Evolutionary conservation across 768 basidiomycete species (phyloP).

Genomic region (Naganishia vishniacii): DNA sequence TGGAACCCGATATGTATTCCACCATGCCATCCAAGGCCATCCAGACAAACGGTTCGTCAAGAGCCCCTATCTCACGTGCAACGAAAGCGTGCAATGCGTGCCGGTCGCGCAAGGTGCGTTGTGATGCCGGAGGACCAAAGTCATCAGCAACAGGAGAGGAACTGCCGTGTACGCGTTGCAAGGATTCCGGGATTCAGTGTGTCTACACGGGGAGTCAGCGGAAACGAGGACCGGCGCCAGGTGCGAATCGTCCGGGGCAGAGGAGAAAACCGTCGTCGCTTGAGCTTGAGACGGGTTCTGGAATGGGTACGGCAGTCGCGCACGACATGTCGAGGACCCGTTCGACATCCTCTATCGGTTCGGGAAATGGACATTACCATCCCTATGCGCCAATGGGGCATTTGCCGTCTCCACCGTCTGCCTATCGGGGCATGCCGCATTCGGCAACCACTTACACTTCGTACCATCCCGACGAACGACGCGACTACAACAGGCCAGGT

Average conservation of each 20-base stretch:
- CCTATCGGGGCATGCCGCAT: constrained; percentile 14
- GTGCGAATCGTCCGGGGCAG: constrained; percentile 30
- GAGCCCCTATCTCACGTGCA: constrained; percentile 44
- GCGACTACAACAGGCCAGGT: background rate
- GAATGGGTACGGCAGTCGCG: background rate
- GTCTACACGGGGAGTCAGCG: constrained; percentile 43
- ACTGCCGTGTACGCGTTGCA: constrained; percentile 39
- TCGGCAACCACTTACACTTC: background rate
- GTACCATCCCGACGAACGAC: background rate
- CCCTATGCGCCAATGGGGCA: background rate
- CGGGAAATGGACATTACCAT: constrained; percentile 10
- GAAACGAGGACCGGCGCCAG: constrained; percentile 47
- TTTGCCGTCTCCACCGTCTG: constrained; percentile 3
- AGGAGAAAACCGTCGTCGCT: constrained; percentile 8
- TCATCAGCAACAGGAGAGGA: constrained; percentile 30
- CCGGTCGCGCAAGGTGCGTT: constrained; percentile 42
- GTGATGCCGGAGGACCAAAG: constrained; percentile 42
- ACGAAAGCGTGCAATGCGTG: constrained; percentile 49
- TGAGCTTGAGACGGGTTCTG: background rate
- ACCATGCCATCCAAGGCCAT: constrained; percentile 18
- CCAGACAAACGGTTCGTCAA: constrained; percentile 18
- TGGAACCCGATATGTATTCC: constrained; percentile 11
- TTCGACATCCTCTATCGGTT: constrained; percentile 12
- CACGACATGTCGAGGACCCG: constrained; percentile 10
- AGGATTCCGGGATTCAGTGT: constrained; percentile 40